Evolutionary conservation across 148 eudicot species (phyloP).

Genomic region (Mesembryanthemum crystallinum): DNA sequence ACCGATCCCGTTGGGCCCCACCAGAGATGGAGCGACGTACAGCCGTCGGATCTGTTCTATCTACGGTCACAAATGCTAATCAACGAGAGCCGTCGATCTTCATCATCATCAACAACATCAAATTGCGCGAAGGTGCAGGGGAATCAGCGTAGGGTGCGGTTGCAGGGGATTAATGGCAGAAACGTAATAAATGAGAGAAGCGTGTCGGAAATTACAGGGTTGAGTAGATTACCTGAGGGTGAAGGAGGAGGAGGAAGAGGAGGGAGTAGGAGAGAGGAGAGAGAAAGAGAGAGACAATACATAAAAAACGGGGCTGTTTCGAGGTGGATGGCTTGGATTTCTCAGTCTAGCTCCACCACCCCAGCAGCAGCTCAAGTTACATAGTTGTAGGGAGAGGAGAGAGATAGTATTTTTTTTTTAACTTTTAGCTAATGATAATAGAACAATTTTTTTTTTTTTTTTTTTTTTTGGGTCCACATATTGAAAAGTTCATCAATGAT

Average conservation of each 20-base stretch:
- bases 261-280: constrained; percentile 21
- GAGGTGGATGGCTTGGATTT: constrained; percentile 79
- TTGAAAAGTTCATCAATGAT: too few relatives aligned
- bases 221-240: constrained; percentile 61
- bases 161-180: constrained; percentile 37
- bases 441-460: too few relatives aligned
- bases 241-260: constrained; percentile 9
- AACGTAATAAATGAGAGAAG: constrained; percentile 60
- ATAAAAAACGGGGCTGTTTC: constrained; percentile 30
- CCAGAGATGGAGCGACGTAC: constrained; percentile 74
- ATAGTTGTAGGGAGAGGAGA: too few relatives aligned
- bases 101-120: not conserved
- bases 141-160: constrained; percentile 2
- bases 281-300: constrained; percentile 21
- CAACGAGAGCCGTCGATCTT: constrained; percentile 46
- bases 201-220: constrained; percentile 83
- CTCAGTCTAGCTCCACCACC: too few relatives aligned
- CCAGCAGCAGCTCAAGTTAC: too few relatives aligned
- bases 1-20: constrained; percentile 10
- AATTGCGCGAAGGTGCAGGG: constrained; percentile 1
- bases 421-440: too few relatives aligned
- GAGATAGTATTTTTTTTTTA: too few relatives aligned
- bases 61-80: constrained; percentile 59
- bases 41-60: constrained; percentile 55
- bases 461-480: too few relatives aligned